phyloP scores from a whole-genome alignment of 148 eudicot genomes.

The Diospyros kaki region DNA sequence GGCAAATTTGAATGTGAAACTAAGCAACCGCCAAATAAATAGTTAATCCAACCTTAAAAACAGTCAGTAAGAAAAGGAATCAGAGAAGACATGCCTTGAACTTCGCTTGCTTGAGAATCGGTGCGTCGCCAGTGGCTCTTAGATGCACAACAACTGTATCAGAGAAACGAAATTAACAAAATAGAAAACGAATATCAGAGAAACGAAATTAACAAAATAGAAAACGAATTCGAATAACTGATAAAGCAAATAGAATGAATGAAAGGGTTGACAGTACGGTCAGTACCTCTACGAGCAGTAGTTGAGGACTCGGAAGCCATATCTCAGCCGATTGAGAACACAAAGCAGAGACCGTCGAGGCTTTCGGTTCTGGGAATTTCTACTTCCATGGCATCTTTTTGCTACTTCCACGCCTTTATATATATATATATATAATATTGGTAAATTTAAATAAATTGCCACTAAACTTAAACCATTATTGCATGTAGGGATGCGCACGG shows the following conservation, averaged over 20 bases:
- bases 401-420: no score
- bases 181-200: not conserved
- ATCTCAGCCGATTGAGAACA: not conserved
- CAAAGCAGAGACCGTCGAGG: no score
- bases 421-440: no score
- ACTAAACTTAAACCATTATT: no score
- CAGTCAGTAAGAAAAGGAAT: not conserved
- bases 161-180: not conserved
- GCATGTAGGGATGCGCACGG: no score
- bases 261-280: not conserved
- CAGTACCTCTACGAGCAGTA: slow-evolving; percentile 24
- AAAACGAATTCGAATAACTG: not conserved
- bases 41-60: not conserved
- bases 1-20: not conserved
- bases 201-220: not conserved
- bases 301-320: slow-evolving; percentile 19
- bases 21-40: not conserved
- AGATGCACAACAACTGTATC: slow-evolving; percentile 79
- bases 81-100: slow-evolving; percentile 53
- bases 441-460: no score
- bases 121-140: slow-evolving; percentile 94
- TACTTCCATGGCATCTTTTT: no score
- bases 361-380: no score
- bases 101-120: slow-evolving; percentile 94
- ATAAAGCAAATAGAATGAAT: not conserved